Conservation (phyloP, 192 early-diverging fungal genomes). For the Coemansia sp. region DNA sequence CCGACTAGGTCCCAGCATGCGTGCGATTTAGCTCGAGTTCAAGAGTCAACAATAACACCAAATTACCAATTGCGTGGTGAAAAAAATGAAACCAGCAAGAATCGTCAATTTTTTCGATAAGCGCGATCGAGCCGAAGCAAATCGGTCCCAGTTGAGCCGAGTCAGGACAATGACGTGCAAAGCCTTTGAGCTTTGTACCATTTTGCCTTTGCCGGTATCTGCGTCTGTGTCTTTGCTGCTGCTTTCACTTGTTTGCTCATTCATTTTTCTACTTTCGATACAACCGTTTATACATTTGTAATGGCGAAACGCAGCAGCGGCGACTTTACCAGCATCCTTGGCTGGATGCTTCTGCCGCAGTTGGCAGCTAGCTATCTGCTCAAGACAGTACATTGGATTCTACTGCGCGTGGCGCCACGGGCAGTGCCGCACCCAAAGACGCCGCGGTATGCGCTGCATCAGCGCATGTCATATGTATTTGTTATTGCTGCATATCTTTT, state of each 20-base stretch:
- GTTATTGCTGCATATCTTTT: conserved; percentile 35
- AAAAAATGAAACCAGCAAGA: background rate
- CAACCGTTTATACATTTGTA: background rate
- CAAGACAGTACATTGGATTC: conserved; percentile 26
- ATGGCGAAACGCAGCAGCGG: conserved; percentile 9
- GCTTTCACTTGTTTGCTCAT: background rate
- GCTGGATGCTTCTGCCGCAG: conserved; percentile 45
- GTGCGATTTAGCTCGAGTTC: background rate
- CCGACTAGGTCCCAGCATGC: conserved; percentile 15
- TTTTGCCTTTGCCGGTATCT: no score
- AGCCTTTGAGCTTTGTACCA: background rate
- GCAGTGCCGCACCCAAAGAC: conserved; percentile 39
- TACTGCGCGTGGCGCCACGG: conserved; percentile 26
- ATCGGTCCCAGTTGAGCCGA: background rate
- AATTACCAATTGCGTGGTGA: background rate
- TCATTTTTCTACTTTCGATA: background rate
- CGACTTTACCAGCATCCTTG: conserved; percentile 32
- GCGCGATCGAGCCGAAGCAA: background rate
- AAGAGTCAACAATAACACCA: background rate
- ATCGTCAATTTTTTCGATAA: background rate
- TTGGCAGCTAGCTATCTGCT: conserved; percentile 36
- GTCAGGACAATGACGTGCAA: background rate
- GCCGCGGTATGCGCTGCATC: conserved; percentile 25
- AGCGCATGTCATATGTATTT: conserved; percentile 40
- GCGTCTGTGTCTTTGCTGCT: background rate